Evolutionary conservation across 2,329 filamentous ascomycete species (phyloP).

Genomic region (Saccharata proteae): DNA sequence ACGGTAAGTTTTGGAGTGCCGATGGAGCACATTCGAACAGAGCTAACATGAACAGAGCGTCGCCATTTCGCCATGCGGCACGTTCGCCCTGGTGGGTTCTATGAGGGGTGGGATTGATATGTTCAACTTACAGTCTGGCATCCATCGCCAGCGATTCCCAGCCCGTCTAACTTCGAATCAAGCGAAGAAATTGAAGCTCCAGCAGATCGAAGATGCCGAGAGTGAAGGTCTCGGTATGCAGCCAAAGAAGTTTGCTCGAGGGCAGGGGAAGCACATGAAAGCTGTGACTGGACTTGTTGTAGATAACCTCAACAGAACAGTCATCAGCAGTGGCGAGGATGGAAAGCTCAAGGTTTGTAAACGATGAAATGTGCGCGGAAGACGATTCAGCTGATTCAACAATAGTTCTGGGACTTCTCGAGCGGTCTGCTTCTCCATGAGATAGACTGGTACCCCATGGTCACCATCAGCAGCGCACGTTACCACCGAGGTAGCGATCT

Average conservation of each 20-base stretch:
- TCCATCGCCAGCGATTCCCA: slow-evolving; percentile 79
- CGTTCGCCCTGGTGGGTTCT: slow-evolving; percentile 84
- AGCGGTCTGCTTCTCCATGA: slow-evolving; percentile 69
- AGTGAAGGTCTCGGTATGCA: slow-evolving; percentile 33
- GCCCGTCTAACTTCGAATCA: slow-evolving; percentile 65
- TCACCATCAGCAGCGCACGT: slow-evolving; percentile 60
- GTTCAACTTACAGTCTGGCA: slow-evolving; percentile 92
- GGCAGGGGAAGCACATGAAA: slow-evolving; percentile 63
- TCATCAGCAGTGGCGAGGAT: slow-evolving; percentile 80
- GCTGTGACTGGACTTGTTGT: slow-evolving; percentile 77
- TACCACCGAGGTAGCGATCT: slow-evolving; percentile 78
- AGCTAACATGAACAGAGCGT: no score
- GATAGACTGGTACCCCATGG: slow-evolving; percentile 72
- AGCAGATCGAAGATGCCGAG: slow-evolving; percentile 46
- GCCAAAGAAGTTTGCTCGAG: slow-evolving; percentile 31
- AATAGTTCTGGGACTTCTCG: slow-evolving; percentile 82
- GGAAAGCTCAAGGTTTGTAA: slow-evolving; percentile 66
- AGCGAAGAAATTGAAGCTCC: slow-evolving; percentile 60
- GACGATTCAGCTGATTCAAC: slow-evolving; percentile 10
- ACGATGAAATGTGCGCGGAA: not conserved
- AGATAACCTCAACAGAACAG: slow-evolving; percentile 74
- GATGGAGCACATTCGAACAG: no score
- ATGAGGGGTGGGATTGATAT: slow-evolving; percentile 75
- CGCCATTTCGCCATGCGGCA: slow-evolving; percentile 81
- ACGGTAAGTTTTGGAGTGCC: slow-evolving; percentile 28